Conservation (phyloP, 192 early-diverging fungal species). For the Funneliformis mosseae region DNA sequence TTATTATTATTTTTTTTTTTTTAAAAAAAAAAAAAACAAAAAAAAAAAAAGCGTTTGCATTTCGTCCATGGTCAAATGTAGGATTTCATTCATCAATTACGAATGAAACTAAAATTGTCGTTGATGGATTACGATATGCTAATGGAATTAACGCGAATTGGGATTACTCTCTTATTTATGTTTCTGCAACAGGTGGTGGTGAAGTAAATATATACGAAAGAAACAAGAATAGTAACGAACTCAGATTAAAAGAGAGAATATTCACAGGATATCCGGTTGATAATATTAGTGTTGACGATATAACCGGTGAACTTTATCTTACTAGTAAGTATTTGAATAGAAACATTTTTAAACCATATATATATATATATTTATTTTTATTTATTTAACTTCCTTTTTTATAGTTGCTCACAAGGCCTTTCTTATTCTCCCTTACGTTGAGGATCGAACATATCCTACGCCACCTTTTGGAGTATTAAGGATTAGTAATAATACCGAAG, state of each 20-base stretch:
- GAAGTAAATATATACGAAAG: constrained; percentile 8
- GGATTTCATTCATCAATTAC: constrained; percentile 18
- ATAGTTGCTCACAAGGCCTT: background rate
- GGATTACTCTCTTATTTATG: constrained; percentile 14
- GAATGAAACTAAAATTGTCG: constrained; percentile 1
- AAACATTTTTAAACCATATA: background rate
- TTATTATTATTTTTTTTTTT: background rate
- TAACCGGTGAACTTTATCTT: constrained; percentile 26
- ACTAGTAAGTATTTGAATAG: constrained; percentile 9
- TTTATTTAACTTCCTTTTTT: background rate
- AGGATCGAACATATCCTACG: background rate
- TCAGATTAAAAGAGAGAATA: background rate
- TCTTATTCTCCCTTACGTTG: background rate
- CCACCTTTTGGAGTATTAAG: constrained; percentile 36
- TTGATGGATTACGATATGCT: background rate
- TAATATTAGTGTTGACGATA: constrained; percentile 24
- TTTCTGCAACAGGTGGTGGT: background rate
- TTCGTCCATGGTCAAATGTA: background rate
- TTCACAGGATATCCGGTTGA: background rate
- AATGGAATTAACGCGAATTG: constrained; percentile 26
- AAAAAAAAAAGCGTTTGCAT: background rate
- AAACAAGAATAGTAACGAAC: constrained; percentile 2
- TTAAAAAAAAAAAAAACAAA: too few species aligned
- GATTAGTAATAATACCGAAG: constrained; percentile 29
- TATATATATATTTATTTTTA: background rate